A percentile compares a stretch with the other conserved stretches of the same genome.
phyloP scores from a whole-genome alignment of 1,284 basidiomycete species.

The Sporisorium graminicola region DNA sequence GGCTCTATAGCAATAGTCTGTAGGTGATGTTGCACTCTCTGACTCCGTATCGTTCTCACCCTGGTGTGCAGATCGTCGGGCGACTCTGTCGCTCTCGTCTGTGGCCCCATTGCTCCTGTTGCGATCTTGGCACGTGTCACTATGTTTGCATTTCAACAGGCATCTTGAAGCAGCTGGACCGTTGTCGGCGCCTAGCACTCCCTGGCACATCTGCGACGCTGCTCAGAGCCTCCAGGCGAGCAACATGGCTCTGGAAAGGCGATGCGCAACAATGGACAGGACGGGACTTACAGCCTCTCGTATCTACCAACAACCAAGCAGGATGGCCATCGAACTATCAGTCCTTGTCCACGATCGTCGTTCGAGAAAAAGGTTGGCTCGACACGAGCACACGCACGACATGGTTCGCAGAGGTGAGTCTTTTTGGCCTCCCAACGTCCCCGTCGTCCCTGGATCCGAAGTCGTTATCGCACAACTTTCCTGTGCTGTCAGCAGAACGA shows the following conservation, averaged over 20 bases:
- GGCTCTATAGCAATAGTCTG: not conserved
- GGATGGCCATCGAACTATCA: not conserved
- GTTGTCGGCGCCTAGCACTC: not conserved
- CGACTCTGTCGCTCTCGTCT: not conserved
- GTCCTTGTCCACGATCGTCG: not conserved
- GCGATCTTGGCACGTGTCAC: not conserved
- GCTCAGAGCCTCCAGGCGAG: not conserved
- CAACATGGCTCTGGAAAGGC: no score
- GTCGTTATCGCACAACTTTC: not conserved
- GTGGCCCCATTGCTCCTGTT: not conserved
- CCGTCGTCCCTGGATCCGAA: not conserved
- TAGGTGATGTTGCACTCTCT: slow-evolving; percentile 10
- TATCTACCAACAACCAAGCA: not conserved
- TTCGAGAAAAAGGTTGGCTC: not conserved
- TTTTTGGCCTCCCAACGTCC: not conserved
- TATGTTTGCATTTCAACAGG: not conserved
- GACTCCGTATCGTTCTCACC: not conserved
- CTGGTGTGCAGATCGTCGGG: not conserved
- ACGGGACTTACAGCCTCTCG: not conserved
- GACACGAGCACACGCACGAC: not conserved
- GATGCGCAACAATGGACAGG: no score
- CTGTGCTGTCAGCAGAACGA: slow-evolving; percentile 5
- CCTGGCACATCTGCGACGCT: not conserved
- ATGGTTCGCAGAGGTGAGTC: not conserved
- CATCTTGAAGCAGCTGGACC: no score